Evolutionary conservation across 1,284 basidiomycete species (phyloP).

Genomic region (Papiliotrema nemorosa): DNA sequence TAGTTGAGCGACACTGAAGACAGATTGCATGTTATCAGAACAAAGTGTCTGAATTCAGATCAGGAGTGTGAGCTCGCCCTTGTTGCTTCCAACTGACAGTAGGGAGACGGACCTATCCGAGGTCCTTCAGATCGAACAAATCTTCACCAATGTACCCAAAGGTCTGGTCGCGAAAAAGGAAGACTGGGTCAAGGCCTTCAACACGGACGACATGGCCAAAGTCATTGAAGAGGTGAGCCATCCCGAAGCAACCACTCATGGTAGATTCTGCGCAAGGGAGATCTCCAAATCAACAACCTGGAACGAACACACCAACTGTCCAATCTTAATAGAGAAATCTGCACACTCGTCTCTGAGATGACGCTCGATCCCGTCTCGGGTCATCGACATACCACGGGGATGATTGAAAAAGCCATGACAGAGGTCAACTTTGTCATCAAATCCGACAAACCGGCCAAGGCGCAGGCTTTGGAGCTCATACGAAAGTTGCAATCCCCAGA

Average conservation of each 20-base stretch:
- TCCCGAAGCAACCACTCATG: neutral
- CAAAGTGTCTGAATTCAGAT: constrained; percentile 95
- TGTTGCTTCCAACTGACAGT: neutral
- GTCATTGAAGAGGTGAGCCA: constrained; percentile 74
- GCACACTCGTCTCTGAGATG: constrained; percentile 88
- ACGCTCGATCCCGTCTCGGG: constrained; percentile 90
- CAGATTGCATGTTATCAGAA: constrained; percentile 99
- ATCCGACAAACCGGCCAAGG: constrained; percentile 84
- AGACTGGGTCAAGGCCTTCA: constrained; percentile 89
- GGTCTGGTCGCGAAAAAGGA: constrained; percentile 85
- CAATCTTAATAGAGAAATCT: constrained; percentile 84
- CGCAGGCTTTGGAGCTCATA: constrained; percentile 90
- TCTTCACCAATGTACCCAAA: constrained; percentile 95
- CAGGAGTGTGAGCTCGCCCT: constrained; percentile 65
- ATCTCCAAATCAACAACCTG: constrained; percentile 95
- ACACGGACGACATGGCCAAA: constrained; percentile 66
- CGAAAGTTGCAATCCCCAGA: constrained; percentile 61
- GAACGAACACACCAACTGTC: constrained; percentile 87
- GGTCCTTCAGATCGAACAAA: constrained; percentile 92
- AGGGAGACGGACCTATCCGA: constrained; percentile 93
- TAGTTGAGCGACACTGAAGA: neutral
- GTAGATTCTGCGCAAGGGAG: constrained; percentile 93
- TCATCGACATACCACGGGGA: constrained; percentile 85
- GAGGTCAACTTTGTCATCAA: constrained; percentile 92
- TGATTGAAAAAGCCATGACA: constrained; percentile 97